phyloP scores from a whole-genome alignment of 1,284 basidiomycete species.

The Ceratobasidium sp. region DNA sequence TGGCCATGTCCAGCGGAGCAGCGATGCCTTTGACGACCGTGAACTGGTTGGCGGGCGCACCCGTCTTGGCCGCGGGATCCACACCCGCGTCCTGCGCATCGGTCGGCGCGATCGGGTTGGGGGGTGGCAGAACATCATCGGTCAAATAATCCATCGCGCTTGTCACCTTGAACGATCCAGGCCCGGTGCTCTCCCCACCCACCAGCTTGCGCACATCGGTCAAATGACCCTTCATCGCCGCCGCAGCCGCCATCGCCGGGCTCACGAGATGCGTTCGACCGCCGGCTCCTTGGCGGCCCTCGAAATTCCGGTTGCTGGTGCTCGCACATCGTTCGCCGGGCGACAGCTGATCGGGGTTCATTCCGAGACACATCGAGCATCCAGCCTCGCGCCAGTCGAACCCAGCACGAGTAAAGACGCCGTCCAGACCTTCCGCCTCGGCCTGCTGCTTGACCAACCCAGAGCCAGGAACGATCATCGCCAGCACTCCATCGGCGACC shows the following conservation, averaged over 20 bases:
- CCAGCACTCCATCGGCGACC: conserved; percentile 75
- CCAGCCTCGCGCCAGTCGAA: conserved; percentile 98
- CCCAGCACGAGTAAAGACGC: conserved; percentile 90
- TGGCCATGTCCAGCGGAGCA: conserved; percentile 89
- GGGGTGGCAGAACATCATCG: conserved; percentile 73
- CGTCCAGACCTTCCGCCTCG: conserved; percentile 91
- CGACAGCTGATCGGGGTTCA: conserved; percentile 94
- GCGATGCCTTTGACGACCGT: conserved; percentile 82
- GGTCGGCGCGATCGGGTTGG: conserved; percentile 57
- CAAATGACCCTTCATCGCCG: conserved; percentile 87
- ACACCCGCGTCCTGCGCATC: conserved; percentile 42
- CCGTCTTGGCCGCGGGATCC: conserved; percentile 46
- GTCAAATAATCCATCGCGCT: conserved; percentile 79
- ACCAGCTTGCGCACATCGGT: conserved; percentile 89
- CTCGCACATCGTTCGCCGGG: conserved; percentile 94
- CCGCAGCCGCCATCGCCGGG: conserved; percentile 96
- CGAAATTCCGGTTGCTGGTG: conserved; percentile 97
- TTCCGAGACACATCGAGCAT: conserved; percentile 97
- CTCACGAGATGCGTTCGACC: conserved; percentile 93
- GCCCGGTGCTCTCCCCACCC: conserved; percentile 52
- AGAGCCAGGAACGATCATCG: conserved; percentile 96
- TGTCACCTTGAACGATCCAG: conserved; percentile 64
- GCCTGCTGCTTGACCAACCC: conserved; percentile 95
- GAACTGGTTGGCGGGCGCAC: conserved; percentile 69
- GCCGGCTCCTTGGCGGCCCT: conserved; percentile 90